Base-by-base conservation (phyloP, 2,329 filamentous ascomycete species). In the Fusarium sacchari region DNA sequence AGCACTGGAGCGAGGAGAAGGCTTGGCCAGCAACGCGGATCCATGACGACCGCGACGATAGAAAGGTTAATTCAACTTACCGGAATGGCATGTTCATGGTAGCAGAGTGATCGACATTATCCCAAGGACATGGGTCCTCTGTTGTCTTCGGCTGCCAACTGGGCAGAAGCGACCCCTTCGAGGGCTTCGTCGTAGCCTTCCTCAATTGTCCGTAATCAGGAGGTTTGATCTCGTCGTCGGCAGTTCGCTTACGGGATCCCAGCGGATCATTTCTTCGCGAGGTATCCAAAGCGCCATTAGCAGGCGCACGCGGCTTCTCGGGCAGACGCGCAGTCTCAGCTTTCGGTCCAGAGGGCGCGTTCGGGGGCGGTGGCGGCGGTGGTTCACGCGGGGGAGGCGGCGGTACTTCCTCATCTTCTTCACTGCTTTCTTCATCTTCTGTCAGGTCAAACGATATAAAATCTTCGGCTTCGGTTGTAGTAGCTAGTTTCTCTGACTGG, bases 361-460 rank as follows among this genome's bases (percentile, higher is more conserved):
- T 75, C 47, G 75, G 67, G 28, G 74, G 75, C 15, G 75, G 71
- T 13, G 78, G 74, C 3, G 70, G 66, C 2, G 63, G 70, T 8
- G 57, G 60, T 14, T 64, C 67, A 1, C 67, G 66, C 3, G 68
- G 68, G 17, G 37, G 78, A 72, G 73, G 63, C 50, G 47, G 77
- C 14, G 56, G 70, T 43, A 70, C 62, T 39, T 60, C 58, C 5
- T 62, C 63, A 20, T 64, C 76, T 40, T 61, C 74, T 43, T 77
- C 77, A 2, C 76, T 75, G 11, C 82, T 80, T 3, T 84, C 84
- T 44, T 88, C 86, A 32, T 88, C 88, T 60, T 92, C 89, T 52
- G 88, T 88, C 49, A 93, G 86, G 74, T 91, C 93, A 67, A 96
- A 93, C 0, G 96, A 97, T 62, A 99, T 97, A 79, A 98, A 98